Base-by-base conservation (phyloP, 345 rosid genomes). In the Balakata baccata region DNA sequence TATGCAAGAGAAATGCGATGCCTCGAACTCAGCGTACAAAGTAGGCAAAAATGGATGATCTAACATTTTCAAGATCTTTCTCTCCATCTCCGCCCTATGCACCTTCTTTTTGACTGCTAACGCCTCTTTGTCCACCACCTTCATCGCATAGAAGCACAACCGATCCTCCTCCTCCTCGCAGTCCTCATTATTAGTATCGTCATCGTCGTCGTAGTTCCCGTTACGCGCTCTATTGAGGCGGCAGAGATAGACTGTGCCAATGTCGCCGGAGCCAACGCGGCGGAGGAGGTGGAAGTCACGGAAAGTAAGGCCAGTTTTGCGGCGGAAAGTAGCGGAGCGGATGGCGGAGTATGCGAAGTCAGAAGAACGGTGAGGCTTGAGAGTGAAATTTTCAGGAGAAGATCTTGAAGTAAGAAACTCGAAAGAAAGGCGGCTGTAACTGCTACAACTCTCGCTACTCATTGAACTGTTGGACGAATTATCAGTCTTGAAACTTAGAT, bases 41-140 rank as follows among this genome's bases (percentile, higher is more conserved):
- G 89, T 88, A 5, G 99, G 99, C 80, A 95, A 69, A 80, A 95
- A 95, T 0, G 99, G 99, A 75, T 95, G 98, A 74, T 92, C 98
- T 11, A 92, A 78, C 96, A 91, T 95, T 75, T 89, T 90, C 69
- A 92, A 71, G 29, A 95, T 87, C 80, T 80, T 86, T 61, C 84
- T 89, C 87, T 95, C 99, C 92, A 87, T 89, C 74, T 89, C 94
- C 1, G 91, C 96, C 53, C 98, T 86, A 2, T 87, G 89, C 69
- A 81, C 80, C 74, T 95, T 95, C 73, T 95, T 89, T 86, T 92
- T 95, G 83, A 79, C 53, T 23, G 79, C 92, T 56, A 87, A 75
- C 0, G 84, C 89, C 22, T 87, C 93, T 78, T 85, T 92, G 53
- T 95, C 95, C 61, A 95, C 98, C 18, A 92, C 99, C 74, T 95